Evolutionary conservation across 139 green algal genomes (phyloP), one percentile per base, ranked within the genome.

Genomic region (Micromonas commoda): DNA sequence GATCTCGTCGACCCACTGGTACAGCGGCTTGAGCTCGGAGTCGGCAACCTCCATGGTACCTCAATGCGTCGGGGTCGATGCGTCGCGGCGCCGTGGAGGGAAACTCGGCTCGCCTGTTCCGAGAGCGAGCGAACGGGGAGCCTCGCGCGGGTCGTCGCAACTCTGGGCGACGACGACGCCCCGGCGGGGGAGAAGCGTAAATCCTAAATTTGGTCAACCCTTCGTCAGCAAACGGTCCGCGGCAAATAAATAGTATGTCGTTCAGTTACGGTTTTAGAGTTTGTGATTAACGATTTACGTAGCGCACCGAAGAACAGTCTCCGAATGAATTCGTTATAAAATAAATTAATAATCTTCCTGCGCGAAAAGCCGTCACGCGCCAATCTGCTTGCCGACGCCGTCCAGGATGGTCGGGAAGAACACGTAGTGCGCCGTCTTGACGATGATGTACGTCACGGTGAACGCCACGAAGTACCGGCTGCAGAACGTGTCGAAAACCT

Each of bases 1-100:
- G 31, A 98, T 92, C 35, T 89, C 85, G 63, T 98, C 94, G 23
- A 97, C 89, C 90, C 70, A 76, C 35, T 64, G 88, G 83, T 66
- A 64, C 24, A 64, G 45, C 13, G 26, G 21, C 39, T 64, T 64
- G 1, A 34, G 37, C 37, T 76, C 70, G 31, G 34, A 0, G 1
- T 64, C 39, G 5, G 70, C 23, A 1, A 74, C 35, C 24, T 19
- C 60, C 13, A n/a, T 74, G 69, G 33, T 45, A n/a, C n/a, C n/a
- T n/a, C n/a, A n/a, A n/a, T n/a, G n/a, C n/a, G n/a, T n/a, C n/a
- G n/a, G n/a, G n/a, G n/a, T n/a, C n/a, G n/a, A 39, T 53, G 24
- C 28, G 33, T 45, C 28, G 19, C 26, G 65, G 19, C 26, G 65
- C 19, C 65, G 5, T 3, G 3, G 5, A 39, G 28, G 65, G 33